Evolutionary conservation across 2,329 filamentous ascomycete genomes (phyloP), one percentile per base, ranked within the genome.

Genomic region (Xenoacremonium recifei): DNA sequence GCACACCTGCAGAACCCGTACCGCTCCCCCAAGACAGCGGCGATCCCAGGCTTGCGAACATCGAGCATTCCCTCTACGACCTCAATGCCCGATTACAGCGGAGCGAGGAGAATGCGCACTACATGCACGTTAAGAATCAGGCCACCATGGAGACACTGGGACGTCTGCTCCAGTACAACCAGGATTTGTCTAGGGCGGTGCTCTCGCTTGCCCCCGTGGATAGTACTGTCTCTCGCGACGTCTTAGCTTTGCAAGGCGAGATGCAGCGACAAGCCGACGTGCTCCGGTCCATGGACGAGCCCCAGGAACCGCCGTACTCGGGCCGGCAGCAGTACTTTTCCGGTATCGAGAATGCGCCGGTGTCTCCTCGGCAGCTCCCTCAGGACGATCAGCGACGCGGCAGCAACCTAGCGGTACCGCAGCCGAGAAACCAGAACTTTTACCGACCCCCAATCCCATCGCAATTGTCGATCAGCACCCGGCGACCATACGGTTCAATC

Each of bases 61-160:
- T 97, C 19, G 93, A 99, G 63, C 87, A 93, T 59, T 82, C 80
- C 16, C 67, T 95, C 33, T 95, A 87, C 62, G 92, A 96, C 45
- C 73, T 96, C 59, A 84, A 84, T 61, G 70, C 76, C 32, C 80
- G 90, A 49, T 71, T 97, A 42, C 78, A 86, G 56, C 82, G 91
- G 45, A 87, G 86, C 48, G 93, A 97, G 62, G 92, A 97, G 58
- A 84, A 79, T 36, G 84, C 88, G 41, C 80, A 88, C 39, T 83
- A 85, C 53, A 77, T 96, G 68, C 87, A 85, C 54, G 73, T 87
- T 49, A 92, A 86, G 66, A 90, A 89, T 60, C 87, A 93, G 59
- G 78, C 84, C 12, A 77, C 95, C 55, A 82, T 89, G 60, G 92
- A 97, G 43, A 85, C 87, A 16, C 76, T 97, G 54, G 75, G 79